Evolutionary conservation across 192 early-diverging fungal species (phyloP).

Genomic region (Podila epigama): DNA sequence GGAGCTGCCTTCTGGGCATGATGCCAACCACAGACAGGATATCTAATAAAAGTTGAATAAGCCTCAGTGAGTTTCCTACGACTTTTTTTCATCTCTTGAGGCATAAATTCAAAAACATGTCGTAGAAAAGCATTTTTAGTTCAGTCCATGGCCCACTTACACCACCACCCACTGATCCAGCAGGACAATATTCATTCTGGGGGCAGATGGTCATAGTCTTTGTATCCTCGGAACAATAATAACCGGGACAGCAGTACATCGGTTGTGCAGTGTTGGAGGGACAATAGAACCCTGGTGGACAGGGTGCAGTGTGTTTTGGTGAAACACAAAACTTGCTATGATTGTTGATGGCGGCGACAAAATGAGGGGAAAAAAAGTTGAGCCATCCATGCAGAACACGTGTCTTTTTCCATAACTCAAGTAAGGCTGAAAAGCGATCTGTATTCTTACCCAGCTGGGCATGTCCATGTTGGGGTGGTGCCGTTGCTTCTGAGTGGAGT

Average conservation of each 20-base stretch:
- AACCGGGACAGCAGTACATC: constrained; percentile 65
- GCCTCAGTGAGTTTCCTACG: too few relatives aligned
- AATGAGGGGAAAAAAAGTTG: background rate
- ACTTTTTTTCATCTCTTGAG: too few relatives aligned
- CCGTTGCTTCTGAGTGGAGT: constrained; percentile 17
- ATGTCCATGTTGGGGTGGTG: constrained; percentile 29
- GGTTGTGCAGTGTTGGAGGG: constrained; percentile 62
- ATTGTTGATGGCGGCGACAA: background rate
- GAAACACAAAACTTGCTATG: constrained; percentile 31
- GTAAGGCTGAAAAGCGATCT: too few relatives aligned
- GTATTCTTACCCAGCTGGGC: constrained; percentile 36
- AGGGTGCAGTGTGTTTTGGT: constrained; percentile 33
- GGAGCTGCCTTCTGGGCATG: constrained; percentile 44
- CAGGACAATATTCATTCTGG: constrained; percentile 58
- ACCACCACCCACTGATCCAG: constrained; percentile 50
- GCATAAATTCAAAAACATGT: too few relatives aligned
- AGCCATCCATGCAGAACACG: too few relatives aligned
- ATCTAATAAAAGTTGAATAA: constrained; percentile 9
- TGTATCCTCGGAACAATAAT: constrained; percentile 60
- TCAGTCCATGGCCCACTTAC: constrained; percentile 6
- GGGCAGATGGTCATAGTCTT: constrained; percentile 57
- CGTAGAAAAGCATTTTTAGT: background rate
- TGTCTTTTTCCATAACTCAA: too few relatives aligned
- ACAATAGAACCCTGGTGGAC: constrained; percentile 58
- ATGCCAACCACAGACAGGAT: constrained; percentile 32